These are phyloP conservation scores for Aspergillus novofumigatus DNA, from an alignment of 2,329 filamentous ascomycete genomes.

Conservation along the genomic window DNA sequence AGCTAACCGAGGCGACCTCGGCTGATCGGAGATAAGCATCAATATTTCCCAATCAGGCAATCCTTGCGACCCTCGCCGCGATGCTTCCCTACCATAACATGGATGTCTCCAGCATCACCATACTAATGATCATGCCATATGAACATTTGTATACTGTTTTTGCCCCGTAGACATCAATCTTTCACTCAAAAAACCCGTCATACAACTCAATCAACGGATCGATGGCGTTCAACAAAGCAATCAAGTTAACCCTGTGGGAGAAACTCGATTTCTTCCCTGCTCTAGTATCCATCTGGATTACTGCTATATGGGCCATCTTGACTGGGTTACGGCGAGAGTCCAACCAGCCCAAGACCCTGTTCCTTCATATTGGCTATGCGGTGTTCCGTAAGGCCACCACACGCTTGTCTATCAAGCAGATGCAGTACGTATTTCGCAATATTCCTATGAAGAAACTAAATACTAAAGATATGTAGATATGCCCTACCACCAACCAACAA, in stretches of 20 bases:
- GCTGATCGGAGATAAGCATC: not conserved
- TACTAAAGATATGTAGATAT: conserved; percentile 10
- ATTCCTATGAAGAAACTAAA: not conserved
- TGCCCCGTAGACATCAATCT: not conserved
- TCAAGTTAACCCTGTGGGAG: conserved; percentile 24
- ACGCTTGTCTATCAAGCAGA: conserved; percentile 24
- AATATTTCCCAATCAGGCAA: conserved; percentile 15
- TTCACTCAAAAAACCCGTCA: not conserved
- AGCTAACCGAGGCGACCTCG: not conserved
- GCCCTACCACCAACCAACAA: conserved; percentile 22
- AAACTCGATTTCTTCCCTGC: conserved; percentile 32
- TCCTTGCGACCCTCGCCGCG: conserved; percentile 13
- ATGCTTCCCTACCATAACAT: not conserved
- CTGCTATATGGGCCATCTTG: conserved; percentile 25
- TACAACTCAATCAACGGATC: not conserved
- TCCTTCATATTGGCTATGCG: conserved; percentile 34
- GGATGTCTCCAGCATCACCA: not conserved
- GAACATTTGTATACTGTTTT: not conserved
- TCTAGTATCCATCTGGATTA: conserved; percentile 22
- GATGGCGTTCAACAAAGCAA: conserved; percentile 17
- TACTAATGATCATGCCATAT: not conserved
- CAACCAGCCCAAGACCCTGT: conserved; percentile 25
- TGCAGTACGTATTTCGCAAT: conserved; percentile 22
- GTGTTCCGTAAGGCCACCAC: conserved; percentile 28
- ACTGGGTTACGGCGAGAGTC: conserved; percentile 26